These are phyloP conservation scores for Ceratocystis albifundus DNA, from an alignment of 2,329 filamentous ascomycete genomes.

Conservation along the genomic window DNA sequence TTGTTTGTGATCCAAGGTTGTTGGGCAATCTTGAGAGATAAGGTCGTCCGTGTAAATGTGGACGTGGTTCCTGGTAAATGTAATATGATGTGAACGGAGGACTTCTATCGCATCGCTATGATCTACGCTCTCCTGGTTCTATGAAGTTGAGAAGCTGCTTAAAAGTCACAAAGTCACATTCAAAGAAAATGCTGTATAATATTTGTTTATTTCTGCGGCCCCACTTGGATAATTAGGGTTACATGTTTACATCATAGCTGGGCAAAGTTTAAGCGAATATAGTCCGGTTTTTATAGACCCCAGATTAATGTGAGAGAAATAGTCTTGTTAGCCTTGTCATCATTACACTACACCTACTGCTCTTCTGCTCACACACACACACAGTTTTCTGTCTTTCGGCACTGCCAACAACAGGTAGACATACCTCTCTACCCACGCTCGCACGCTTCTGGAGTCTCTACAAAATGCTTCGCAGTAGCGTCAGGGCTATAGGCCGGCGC, in stretches of 20 bases:
- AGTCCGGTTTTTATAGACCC: background rate
- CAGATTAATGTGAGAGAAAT: background rate
- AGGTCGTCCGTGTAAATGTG: background rate
- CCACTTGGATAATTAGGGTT: background rate
- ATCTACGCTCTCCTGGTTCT: background rate
- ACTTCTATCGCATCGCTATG: background rate
- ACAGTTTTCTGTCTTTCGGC: background rate
- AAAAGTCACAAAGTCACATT: background rate
- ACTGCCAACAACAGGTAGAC: background rate
- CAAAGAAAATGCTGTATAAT: conserved; percentile 3
- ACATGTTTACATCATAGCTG: background rate
- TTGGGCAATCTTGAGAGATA: background rate
- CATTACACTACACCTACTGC: background rate
- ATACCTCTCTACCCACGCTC: background rate
- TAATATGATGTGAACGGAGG: background rate
- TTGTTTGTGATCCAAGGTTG: background rate
- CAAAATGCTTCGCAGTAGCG: conserved; percentile 21
- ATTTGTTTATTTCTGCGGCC: background rate
- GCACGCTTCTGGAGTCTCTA: background rate
- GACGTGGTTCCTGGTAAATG: no score
- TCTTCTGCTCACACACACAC: background rate
- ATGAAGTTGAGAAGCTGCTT: background rate
- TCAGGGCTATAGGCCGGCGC: conserved; percentile 21
- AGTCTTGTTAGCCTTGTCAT: background rate
- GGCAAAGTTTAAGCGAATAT: conserved; percentile 6